Conservation (phyloP, 352 stramenopile species). For the Phytophthora kernoviae region DNA sequence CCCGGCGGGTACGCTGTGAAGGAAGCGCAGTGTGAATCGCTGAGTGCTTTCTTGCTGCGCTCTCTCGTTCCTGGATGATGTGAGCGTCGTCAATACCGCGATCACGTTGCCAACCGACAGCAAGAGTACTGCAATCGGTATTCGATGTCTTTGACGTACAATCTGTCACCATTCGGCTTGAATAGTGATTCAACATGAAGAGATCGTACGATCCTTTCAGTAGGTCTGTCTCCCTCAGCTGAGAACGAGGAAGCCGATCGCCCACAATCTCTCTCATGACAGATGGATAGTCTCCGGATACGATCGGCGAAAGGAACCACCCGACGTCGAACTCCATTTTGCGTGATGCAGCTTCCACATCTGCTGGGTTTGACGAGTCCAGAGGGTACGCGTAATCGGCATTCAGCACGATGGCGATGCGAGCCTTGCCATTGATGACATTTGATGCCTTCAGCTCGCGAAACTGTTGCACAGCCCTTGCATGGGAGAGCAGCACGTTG, state of each 20-base stretch:
- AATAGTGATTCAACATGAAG: slow-evolving; percentile 92
- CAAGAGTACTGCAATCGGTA: slow-evolving; percentile 25
- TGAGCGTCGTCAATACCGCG: slow-evolving; percentile 32
- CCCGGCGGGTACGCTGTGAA: slow-evolving; percentile 1
- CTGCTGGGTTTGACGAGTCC: slow-evolving; percentile 42
- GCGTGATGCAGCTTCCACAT: slow-evolving; percentile 53
- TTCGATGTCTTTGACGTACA: slow-evolving; percentile 29
- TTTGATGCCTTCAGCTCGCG: slow-evolving; percentile 14
- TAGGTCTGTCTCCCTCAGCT: slow-evolving; percentile 47
- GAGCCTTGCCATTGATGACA: slow-evolving; percentile 35
- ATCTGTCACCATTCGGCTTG: slow-evolving; percentile 30
- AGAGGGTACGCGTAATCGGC: slow-evolving; percentile 62
- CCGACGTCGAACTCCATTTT: slow-evolving; percentile 78
- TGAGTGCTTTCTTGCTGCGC: slow-evolving; percentile 6
- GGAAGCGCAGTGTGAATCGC: slow-evolving; percentile 9
- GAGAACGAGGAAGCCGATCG: slow-evolving; percentile 78
- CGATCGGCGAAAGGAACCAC: slow-evolving; percentile 87
- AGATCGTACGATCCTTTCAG: slow-evolving; percentile 81
- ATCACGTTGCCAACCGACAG: slow-evolving; percentile 41
- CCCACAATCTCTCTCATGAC: slow-evolving; percentile 74
- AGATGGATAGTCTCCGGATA: slow-evolving; percentile 81
- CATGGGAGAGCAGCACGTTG: slow-evolving; percentile 91
- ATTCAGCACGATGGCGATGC: slow-evolving; percentile 89
- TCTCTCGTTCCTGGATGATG: slow-evolving; percentile 8
- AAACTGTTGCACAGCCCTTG: slow-evolving; percentile 56